Evolutionary conservation across 345 rosid genomes (phyloP).

Genomic region (Noccaea bulbosa): DNA sequence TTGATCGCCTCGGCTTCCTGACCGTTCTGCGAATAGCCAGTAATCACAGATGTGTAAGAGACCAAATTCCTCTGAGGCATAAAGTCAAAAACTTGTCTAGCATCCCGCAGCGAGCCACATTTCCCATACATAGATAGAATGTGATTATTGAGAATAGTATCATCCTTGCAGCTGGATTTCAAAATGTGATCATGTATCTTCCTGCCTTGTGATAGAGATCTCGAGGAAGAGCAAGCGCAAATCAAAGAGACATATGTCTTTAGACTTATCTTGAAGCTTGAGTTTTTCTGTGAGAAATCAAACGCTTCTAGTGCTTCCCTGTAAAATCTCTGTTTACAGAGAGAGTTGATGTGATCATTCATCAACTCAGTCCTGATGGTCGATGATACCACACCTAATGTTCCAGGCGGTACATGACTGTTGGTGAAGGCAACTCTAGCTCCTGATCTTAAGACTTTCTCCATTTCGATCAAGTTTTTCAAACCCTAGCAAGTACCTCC

Average conservation of each 20-base stretch:
- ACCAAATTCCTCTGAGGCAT: constrained; percentile 72
- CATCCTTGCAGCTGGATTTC: constrained; percentile 47
- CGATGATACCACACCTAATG: constrained; percentile 15
- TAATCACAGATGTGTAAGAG: constrained; percentile 83
- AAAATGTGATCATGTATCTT: constrained; percentile 61
- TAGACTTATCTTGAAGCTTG: constrained; percentile 41
- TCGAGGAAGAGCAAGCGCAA: constrained; percentile 53
- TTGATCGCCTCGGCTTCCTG: constrained; percentile 48
- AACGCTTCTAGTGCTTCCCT: constrained; percentile 60
- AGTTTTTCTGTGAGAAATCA: constrained; percentile 41
- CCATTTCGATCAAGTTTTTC: constrained; percentile 26
- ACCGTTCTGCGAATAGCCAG: constrained; percentile 76
- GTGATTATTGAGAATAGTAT: constrained; percentile 57
- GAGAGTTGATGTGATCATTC: constrained; percentile 51
- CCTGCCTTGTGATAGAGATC: constrained; percentile 56
- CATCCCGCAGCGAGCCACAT: constrained; percentile 68
- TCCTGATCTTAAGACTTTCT: constrained; percentile 18
- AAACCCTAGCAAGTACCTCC: neutral
- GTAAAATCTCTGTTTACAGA: constrained; percentile 47
- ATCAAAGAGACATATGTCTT: constrained; percentile 50
- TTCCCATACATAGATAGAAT: constrained; percentile 75
- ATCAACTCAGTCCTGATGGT: constrained; percentile 42
- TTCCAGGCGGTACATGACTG: constrained; percentile 20
- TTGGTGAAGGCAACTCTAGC: constrained; percentile 25
- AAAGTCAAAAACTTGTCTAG: constrained; percentile 63